phyloP scores from a whole-genome alignment of 306 rosid genomes.

The Malus orientalis region DNA sequence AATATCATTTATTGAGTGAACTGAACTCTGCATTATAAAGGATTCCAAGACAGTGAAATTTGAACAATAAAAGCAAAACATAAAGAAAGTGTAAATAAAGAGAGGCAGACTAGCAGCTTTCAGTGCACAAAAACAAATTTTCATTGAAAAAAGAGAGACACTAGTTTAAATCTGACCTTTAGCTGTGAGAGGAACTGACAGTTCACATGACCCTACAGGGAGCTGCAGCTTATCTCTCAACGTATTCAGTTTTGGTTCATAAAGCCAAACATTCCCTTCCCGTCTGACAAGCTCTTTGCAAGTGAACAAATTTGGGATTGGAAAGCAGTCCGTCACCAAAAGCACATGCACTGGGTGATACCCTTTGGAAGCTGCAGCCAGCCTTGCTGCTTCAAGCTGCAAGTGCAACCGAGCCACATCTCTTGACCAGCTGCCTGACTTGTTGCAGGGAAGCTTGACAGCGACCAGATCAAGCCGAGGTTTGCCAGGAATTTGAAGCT shows the following conservation, averaged over 20 bases:
- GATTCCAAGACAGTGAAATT: not conserved
- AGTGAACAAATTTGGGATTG: slow-evolving; percentile 63
- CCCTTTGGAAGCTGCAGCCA: slow-evolving; percentile 76
- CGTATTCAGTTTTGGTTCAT: slow-evolving; percentile 60
- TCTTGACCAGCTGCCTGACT: slow-evolving; percentile 69
- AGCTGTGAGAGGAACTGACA: slow-evolving; percentile 73
- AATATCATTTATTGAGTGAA: not conserved
- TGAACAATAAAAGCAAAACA: not conserved
- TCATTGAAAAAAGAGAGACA: not conserved
- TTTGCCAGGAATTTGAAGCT: slow-evolving; percentile 45
- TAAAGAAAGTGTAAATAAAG: not conserved
- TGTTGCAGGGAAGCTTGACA: slow-evolving; percentile 80
- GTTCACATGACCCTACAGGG: slow-evolving; percentile 91
- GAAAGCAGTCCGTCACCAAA: slow-evolving; percentile 63
- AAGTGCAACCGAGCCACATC: slow-evolving; percentile 86
- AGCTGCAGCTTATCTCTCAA: slow-evolving; percentile 63
- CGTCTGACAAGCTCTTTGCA: slow-evolving; percentile 62
- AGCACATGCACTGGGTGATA: slow-evolving; percentile 58
- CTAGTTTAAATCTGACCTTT: slow-evolving; percentile 47
- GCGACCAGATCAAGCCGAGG: slow-evolving; percentile 65
- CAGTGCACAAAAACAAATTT: not conserved
- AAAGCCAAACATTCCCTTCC: slow-evolving; percentile 70
- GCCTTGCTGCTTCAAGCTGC: slow-evolving; percentile 79
- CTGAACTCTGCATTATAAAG: not conserved
- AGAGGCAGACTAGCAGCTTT: not conserved